Conservation (phyloP, 495 filamentous ascomycete species). For the Penicillium canariense region DNA sequence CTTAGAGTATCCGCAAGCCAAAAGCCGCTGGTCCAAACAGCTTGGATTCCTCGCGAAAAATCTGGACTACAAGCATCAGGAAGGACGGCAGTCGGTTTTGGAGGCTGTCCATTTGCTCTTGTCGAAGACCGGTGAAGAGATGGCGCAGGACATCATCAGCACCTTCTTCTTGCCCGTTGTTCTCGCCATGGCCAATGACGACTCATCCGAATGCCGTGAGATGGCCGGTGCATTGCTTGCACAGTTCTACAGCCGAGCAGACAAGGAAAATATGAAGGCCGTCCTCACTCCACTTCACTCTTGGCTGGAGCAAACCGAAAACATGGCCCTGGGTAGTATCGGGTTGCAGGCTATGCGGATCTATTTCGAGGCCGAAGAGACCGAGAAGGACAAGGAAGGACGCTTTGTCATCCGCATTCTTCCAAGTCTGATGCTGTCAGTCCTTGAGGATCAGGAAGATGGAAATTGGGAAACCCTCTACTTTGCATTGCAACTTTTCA, state of each 20-base stretch:
- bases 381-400: constrained; percentile 61
- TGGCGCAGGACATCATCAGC: constrained; percentile 75
- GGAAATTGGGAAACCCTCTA: constrained; percentile 79
- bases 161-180: constrained; percentile 85
- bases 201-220: constrained; percentile 78
- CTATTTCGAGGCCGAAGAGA: constrained; percentile 70
- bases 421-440: constrained; percentile 47
- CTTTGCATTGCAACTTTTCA: constrained; percentile 64
- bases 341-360: constrained; percentile 78
- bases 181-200: constrained; percentile 82
- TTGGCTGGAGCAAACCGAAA: constrained; percentile 75
- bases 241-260: constrained; percentile 74
- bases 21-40: constrained; percentile 83
- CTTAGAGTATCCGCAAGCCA: constrained; percentile 89
- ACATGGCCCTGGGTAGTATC: constrained; percentile 64
- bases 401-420: constrained; percentile 44
- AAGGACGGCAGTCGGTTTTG: constrained; percentile 87
- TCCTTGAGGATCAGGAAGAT: constrained; percentile 44
- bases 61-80: constrained; percentile 81
- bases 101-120: constrained; percentile 82
- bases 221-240: constrained; percentile 79
- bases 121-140: constrained; percentile 73
- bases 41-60: constrained; percentile 85
- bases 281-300: constrained; percentile 66
- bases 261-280: constrained; percentile 64